Conservation (phyloP, 768 basidiomycete species). For the Mycena galopus region DNA sequence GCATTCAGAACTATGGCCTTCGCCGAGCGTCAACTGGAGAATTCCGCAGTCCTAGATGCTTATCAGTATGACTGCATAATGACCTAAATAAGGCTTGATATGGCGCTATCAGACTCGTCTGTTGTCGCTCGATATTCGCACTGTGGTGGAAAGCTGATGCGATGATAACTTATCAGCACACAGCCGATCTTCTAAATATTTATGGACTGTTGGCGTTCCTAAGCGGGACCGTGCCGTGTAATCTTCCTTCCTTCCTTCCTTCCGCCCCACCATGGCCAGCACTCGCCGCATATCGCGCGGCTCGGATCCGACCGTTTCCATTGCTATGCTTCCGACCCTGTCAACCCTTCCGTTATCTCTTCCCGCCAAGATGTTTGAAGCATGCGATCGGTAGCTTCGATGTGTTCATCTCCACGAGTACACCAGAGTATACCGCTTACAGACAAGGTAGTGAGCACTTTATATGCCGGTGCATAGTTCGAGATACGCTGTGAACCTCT, state of each 20-base stretch:
- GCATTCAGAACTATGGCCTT: too few relatives aligned
- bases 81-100: background rate
- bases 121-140: constrained; percentile 17
- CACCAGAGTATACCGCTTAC: constrained; percentile 1
- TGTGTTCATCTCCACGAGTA: constrained; percentile 18
- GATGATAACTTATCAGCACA: constrained; percentile 10
- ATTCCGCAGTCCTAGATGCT: too few relatives aligned
- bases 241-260: too few relatives aligned
- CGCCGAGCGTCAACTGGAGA: too few relatives aligned
- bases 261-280: constrained; percentile 3
- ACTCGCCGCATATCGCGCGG: constrained; percentile 3
- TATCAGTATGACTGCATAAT: too few relatives aligned
- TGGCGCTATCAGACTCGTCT: constrained; percentile 11
- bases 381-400: constrained; percentile 17
- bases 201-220: constrained; percentile 7
- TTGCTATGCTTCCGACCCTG: constrained; percentile 14
- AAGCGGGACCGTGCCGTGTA: too few relatives aligned
- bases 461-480: constrained; percentile 10
- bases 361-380: constrained; percentile 6
- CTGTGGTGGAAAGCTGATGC: background rate
- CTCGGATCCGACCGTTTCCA: constrained; percentile 7
- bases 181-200: constrained; percentile 16
- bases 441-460: background rate
- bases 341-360: constrained; percentile 7
- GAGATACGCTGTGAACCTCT: constrained; percentile 9